Evolutionary conservation across 805 yeast genomes (phyloP), one percentile per base, ranked within the genome.

Genomic region (Barnettozyma salicaria): DNA sequence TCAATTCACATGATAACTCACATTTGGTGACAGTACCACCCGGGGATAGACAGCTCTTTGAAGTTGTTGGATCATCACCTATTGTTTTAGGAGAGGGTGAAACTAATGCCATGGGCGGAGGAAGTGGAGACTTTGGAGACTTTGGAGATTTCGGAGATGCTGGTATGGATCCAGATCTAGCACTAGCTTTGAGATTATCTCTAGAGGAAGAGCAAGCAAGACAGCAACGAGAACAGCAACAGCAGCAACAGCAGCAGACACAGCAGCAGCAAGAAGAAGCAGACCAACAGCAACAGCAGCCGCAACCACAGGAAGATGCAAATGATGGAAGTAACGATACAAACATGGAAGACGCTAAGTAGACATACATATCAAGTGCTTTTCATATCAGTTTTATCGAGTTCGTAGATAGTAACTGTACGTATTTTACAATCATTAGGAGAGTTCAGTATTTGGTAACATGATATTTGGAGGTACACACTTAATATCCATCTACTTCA

Each of bases 131-230:
- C 19, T 72, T 61, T 19, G 72, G 62, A n/a, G 70, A 64, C 17
- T 71, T 67, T 41, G 72, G 66, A 34, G 86, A 78, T 40, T 71
- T 80, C 53, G 82, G 80, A 36, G 97, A 90, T 61, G 90, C 96
- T 22, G 78, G 79, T 48, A 82, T 87, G 78, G 98, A 92, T 53
- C 97, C 97, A 22, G 98, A 92, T 62, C 74, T 92, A 56, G 98
- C 97, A 0, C 70, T 92, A 69, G 98, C 97, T 1, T 74, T 92
- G 53, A 78, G 97, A 57, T 69, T 92, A 60, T 90, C 97, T 1
- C 69, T 92, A 53, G 97, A 92, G 56, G 98, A 92, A 56, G 97
- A 90, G 58, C 84, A 81, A 52, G 80, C 85, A 35, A 78, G 97
- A 65, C 96, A 87, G 56, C 95, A 85, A 47, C 74, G 89, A 56